A percentile compares a stretch with the other conserved stretches of the same genome.
These are phyloP conservation scores for Polygonum maritimum DNA, from an alignment of 148 eudicot genomes.

Conservation along the genomic window DNA sequence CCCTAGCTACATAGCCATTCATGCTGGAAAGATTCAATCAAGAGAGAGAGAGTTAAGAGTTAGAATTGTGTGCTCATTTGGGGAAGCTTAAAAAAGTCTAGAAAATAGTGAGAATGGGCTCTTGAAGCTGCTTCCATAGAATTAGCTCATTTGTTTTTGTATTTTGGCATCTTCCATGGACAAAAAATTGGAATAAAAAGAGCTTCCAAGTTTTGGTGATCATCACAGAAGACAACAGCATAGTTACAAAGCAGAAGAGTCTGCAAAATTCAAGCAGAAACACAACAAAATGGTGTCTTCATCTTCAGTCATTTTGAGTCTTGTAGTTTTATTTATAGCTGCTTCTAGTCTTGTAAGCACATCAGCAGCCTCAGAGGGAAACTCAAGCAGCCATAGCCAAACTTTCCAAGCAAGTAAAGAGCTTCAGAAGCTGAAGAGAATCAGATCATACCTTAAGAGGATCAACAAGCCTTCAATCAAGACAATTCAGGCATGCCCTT, in stretches of 20 bases:
- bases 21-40: background rate
- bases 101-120: background rate
- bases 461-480: conserved; percentile 86
- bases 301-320: conserved; percentile 33
- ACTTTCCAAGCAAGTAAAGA: conserved; percentile 51
- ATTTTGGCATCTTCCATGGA: conserved; percentile 29
- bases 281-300: conserved; percentile 35
- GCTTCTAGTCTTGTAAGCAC: conserved; percentile 19
- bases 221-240: conserved; percentile 34
- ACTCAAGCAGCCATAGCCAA: conserved; percentile 32
- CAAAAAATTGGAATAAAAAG: conserved; percentile 52
- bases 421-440: conserved; percentile 42
- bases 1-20: background rate
- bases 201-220: conserved; percentile 13
- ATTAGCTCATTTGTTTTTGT: conserved; percentile 5
- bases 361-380: conserved; percentile 14
- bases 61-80: background rate
- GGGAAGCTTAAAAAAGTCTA: conserved; percentile 1
- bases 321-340: conserved; percentile 40
- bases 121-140: conserved; percentile 22
- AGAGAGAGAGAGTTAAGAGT: background rate
- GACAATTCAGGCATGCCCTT: conserved; percentile 60
- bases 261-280: conserved; percentile 3
- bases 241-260: conserved; percentile 10
- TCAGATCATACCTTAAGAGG: conserved; percentile 51